A percentile compares a stretch with the other conserved stretches of the same genome.
phyloP scores from a whole-genome alignment of 2,329 filamentous ascomycete genomes.

The Aureobasidium leucospermi region DNA sequence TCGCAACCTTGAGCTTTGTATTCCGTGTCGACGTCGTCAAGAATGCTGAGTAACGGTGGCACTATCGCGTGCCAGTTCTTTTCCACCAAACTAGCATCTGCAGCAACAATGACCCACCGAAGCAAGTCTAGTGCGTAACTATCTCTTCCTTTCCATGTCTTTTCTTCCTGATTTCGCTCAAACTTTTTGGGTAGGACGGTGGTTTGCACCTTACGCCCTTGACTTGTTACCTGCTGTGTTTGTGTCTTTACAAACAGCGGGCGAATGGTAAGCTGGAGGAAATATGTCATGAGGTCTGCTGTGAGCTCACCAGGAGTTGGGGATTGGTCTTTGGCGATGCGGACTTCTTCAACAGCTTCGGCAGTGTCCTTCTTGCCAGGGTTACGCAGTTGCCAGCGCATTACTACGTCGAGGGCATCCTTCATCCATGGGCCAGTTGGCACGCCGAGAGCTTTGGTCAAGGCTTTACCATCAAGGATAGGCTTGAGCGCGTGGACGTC shows the following conservation, averaged over 20 bases:
- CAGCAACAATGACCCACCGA: conserved; percentile 50
- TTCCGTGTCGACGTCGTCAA: conserved; percentile 53
- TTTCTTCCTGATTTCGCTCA: conserved; percentile 30
- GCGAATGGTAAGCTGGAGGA: conserved; percentile 58
- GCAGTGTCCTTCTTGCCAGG: conserved; percentile 55
- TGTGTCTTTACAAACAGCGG: conserved; percentile 57
- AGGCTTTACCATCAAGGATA: conserved; percentile 63
- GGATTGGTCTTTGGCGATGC: conserved; percentile 21
- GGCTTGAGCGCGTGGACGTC: conserved; percentile 43
- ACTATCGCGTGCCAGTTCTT: conserved; percentile 61
- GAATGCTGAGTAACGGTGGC: conserved; percentile 61
- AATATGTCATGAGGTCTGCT: conserved; percentile 41
- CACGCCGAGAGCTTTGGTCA: conserved; percentile 58
- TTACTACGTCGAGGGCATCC: conserved; percentile 67
- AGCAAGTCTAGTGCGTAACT: conserved; percentile 50
- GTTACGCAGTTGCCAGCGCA: conserved; percentile 84
- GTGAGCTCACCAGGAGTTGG: conserved; percentile 42
- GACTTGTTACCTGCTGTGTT: conserved; percentile 47
- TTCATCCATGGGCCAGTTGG: conserved; percentile 80
- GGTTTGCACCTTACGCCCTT: conserved; percentile 49
- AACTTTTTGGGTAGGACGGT: conserved; percentile 33
- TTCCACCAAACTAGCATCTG: conserved; percentile 46
- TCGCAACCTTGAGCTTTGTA: conserved; percentile 51
- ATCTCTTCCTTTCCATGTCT: conserved; percentile 53
- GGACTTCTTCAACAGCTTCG: conserved; percentile 40